Percentiles rank a stretch among this genome's conserved stretches.
Evolutionary conservation across 164 flowering plant genomes (phyloP).

Genomic region (Buxus sempervirens): DNA sequence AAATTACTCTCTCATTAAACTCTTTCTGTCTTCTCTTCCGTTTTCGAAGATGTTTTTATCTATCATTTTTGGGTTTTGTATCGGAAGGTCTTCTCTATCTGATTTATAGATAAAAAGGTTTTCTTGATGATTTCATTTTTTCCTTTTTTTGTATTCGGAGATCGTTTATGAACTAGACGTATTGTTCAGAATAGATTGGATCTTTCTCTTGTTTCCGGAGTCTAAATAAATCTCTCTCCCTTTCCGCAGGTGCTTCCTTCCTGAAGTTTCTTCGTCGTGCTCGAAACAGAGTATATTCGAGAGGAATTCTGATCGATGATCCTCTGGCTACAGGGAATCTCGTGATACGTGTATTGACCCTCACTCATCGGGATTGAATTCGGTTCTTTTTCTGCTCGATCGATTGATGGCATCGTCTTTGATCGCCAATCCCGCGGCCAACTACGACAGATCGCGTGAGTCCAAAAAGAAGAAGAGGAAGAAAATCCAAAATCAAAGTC

Average conservation of each 20-base stretch:
- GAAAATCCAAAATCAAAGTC: constrained; percentile 9
- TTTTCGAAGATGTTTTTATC: too few species aligned
- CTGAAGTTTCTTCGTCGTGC: neutral
- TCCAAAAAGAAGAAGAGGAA: constrained; percentile 20
- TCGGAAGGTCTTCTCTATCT: too few species aligned
- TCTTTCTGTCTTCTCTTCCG: neutral
- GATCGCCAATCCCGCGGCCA: constrained; percentile 14
- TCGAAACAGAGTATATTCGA: neutral
- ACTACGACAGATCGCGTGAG: constrained; percentile 12
- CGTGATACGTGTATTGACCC: neutral
- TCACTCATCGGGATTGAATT: neutral
- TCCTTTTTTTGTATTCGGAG: too few species aligned
- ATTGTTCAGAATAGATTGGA: too few species aligned
- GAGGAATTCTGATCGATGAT: neutral
- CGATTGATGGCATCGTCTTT: constrained; percentile 14
- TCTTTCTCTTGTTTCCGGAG: too few species aligned
- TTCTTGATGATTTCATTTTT: too few species aligned
- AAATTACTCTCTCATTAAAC: too few species aligned
- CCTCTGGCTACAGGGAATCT: neutral
- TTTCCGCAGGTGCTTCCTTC: neutral
- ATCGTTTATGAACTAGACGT: too few species aligned
- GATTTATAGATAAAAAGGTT: too few species aligned
- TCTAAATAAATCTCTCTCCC: too few species aligned
- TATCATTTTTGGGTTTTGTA: too few species aligned
- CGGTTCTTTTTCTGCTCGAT: neutral